Evolutionary conservation across 2,329 filamentous ascomycete species (phyloP), one percentile per base, ranked within the genome.

Genomic region (Alternaria burnsii): DNA sequence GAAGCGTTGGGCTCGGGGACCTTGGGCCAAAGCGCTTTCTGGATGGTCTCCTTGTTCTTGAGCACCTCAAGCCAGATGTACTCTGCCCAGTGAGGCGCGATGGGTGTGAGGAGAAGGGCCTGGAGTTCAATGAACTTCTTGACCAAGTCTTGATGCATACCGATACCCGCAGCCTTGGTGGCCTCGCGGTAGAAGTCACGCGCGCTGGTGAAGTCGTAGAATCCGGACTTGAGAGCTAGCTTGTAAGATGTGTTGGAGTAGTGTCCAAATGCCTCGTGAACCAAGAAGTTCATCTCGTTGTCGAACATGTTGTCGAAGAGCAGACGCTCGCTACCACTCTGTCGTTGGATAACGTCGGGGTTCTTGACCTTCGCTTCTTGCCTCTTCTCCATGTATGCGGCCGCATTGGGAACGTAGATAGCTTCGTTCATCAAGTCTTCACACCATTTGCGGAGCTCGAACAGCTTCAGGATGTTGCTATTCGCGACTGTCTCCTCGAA

Each of bases 401-500:
- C 78, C 30, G 75, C 78, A n/a, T 78, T 71, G 44, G 80, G 76
- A 38, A 84, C 78, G 41, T 82, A 66, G 34, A 79, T 73, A 5
- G 80, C 80, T 59, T 94, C 90, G 69, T 89, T 87, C 57, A 91
- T 82, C 73, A 92, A 87, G 74, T 97, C 92, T 80, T 98, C 93
- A 65, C 92, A 94, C 94, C 94, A 98, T 78, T 97, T 92, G 76
- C 92, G 89, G 54, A 96, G 84, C 74, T 87, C 90, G 73, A 88
- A 94, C 53, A 98, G 86, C 73, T 93, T 89, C 64, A 98, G 85
- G 72, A 97, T 96, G 75, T 89, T 94, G 77, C 90, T 92, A 80
- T 98, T 95, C 41, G 95, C 95, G 40, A 97, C 93, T 56, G 91
- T 88, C 82, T 99, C 95, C 74, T 97, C 95, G 68, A 99, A 97